phyloP scores from a whole-genome alignment of 805 yeast genomes.

The Suhomyces canberraensis region DNA sequence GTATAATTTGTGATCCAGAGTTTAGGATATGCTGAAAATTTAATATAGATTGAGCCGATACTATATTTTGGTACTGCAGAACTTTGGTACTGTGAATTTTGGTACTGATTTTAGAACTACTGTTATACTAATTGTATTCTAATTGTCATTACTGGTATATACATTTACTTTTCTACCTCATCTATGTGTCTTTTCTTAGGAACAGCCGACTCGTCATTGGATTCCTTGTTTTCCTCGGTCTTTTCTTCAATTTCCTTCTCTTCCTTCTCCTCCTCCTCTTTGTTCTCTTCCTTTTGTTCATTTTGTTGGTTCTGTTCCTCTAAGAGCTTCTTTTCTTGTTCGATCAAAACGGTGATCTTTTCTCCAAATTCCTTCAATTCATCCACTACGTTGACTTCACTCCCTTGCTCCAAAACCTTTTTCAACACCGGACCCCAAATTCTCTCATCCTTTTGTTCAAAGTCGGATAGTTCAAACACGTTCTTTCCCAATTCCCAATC shows the following conservation, averaged over 20 bases:
- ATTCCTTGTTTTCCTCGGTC: not conserved
- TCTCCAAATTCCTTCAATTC: constrained; percentile 15
- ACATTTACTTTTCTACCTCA: constrained; percentile 15
- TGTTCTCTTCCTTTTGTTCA: constrained; percentile 6
- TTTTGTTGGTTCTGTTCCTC: constrained; percentile 4
- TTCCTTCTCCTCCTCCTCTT: constrained; percentile 2
- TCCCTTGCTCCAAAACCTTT: constrained; percentile 45
- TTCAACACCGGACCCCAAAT: constrained; percentile 70
- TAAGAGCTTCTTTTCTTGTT: constrained; percentile 5
- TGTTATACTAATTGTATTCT: too few relatives aligned
- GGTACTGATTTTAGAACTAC: too few relatives aligned
- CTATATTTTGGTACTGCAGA: too few relatives aligned
- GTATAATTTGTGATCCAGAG: too few relatives aligned
- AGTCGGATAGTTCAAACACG: constrained; percentile 66
- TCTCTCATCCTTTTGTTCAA: constrained; percentile 54
- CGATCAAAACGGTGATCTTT: constrained; percentile 7
- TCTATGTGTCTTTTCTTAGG: constrained; percentile 20
- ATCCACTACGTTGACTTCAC: constrained; percentile 23
- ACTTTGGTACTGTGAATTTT: too few relatives aligned
- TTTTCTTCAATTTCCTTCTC: constrained; percentile 1
- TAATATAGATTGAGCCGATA: too few relatives aligned
- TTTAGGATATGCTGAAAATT: too few relatives aligned
- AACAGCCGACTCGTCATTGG: constrained; percentile 2
- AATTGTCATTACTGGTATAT: too few relatives aligned
- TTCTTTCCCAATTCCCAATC: constrained; percentile 76